These are phyloP conservation scores for Blastocystis sp. DNA, from an alignment of 352 stramenopile genomes.

Conservation along the genomic window DNA sequence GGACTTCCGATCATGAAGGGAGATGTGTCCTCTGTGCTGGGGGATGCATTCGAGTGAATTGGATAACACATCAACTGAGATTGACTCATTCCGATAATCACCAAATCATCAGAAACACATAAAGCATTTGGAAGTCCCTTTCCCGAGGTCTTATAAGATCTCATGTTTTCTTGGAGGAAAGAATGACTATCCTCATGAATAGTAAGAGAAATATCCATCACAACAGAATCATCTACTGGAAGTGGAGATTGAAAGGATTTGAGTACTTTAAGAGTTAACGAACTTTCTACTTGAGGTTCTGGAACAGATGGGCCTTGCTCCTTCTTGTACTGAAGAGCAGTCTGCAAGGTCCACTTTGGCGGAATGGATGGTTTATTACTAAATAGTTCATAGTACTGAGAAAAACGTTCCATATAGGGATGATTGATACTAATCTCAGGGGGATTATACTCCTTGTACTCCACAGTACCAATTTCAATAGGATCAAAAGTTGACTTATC, in stretches of 20 bases:
- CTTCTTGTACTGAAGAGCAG: constrained; percentile 2
- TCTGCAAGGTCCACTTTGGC: not conserved
- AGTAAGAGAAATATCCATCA: not conserved
- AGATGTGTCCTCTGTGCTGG: not conserved
- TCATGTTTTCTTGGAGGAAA: constrained; percentile 12
- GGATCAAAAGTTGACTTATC: not conserved
- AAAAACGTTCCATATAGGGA: constrained; percentile 9
- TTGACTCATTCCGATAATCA: constrained; percentile 35
- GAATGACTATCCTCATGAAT: not conserved
- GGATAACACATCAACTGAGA: constrained; percentile 43
- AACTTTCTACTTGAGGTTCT: not conserved
- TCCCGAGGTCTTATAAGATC: constrained; percentile 20
- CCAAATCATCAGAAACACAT: not conserved
- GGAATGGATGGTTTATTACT: not conserved
- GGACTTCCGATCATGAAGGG: not conserved
- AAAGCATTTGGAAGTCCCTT: constrained; percentile 42
- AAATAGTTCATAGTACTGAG: constrained; percentile 38
- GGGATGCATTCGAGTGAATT: not conserved
- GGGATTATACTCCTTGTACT: constrained; percentile 29
- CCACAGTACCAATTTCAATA: not conserved
- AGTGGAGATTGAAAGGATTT: not conserved
- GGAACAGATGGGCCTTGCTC: not conserved
- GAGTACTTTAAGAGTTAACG: not conserved
- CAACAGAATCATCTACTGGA: not conserved
- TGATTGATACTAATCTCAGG: not conserved